Base-by-base conservation (phyloP, 805 yeast species). In the Cyberlindnera sargentensis region DNA sequence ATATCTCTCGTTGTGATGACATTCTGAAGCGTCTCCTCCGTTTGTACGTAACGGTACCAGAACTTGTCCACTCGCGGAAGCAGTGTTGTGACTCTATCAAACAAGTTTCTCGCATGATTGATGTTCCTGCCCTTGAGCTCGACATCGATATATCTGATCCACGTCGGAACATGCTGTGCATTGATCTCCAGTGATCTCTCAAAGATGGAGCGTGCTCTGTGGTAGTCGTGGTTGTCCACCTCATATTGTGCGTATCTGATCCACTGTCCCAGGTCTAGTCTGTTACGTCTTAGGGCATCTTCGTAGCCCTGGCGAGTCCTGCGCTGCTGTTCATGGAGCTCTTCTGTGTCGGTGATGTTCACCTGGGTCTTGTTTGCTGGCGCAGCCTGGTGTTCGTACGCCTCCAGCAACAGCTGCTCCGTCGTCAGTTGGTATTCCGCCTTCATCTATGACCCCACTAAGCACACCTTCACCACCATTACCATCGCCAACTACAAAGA, bases 241-340 rank as follows among this genome's bases (percentile, higher is more conserved):
- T 91, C 99, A 76, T 89, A 87, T 46, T 75, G 76, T 0, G 96
- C 98, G 61, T 91, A 93, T 44, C 96, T 70, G 59, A 87, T 72
- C 96, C 98, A 93, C 59, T 89, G 95, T 2, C 87, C 83, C 55
- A 76, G 71, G 56, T 88, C 89, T 31, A 83, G 74, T 46, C 95
- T 67, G 59, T 91, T 91, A 51, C 93, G 74, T 52, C 93, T 78
- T 42, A 93, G 65, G n/a, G 90, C 95, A 51, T 81, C 81, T 63
- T 93, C 98, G 59, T 71, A 91, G 51, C 86, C 96, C 31, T 75
- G 73, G 47, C 99, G 68, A 52, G 84, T 87, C 26, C 89, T 68
- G 26, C 83, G 72, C 59, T 88, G 96, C 46, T 66, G 73, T 50
- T 87, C 91, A 37, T 74, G 71, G 15, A 86, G 71, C 64, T 91